phyloP scores from a whole-genome alignment of 352 stramenopile species.

The Phytophthora tentaculata region DNA sequence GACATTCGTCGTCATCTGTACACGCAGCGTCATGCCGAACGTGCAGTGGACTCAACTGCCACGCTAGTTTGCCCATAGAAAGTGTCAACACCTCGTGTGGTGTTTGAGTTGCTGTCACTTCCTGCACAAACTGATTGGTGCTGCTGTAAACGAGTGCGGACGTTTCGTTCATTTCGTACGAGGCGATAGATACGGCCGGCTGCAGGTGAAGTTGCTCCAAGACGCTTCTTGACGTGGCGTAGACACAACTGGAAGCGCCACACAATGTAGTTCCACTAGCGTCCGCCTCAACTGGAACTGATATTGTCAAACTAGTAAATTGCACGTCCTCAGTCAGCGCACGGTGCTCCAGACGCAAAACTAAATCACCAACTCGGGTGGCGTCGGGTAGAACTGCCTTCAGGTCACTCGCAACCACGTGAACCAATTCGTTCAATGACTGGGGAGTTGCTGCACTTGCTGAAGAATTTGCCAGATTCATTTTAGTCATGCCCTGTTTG shows the following conservation, averaged over 20 bases:
- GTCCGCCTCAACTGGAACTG: constrained; percentile 24
- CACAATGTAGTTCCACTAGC: constrained; percentile 20
- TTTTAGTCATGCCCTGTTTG: constrained; percentile 23
- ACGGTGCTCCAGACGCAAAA: constrained; percentile 25
- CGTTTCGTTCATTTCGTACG: constrained; percentile 20
- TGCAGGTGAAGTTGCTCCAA: constrained; percentile 29
- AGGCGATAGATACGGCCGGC: constrained; percentile 27
- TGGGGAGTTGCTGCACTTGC: constrained; percentile 1
- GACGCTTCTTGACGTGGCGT: constrained; percentile 27
- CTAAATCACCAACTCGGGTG: constrained; percentile 20
- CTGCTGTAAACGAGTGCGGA: constrained; percentile 40
- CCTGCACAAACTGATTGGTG: constrained; percentile 23
- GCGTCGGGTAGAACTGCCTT: constrained; percentile 12
- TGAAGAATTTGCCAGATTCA: constrained; percentile 3
- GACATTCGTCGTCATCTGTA: constrained; percentile 31
- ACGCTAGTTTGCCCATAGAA: constrained; percentile 55
- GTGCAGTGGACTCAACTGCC: constrained; percentile 38
- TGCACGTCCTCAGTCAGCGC: constrained; percentile 25
- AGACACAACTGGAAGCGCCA: constrained; percentile 34
- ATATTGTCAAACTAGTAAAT: constrained; percentile 32
- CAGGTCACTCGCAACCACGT: constrained; percentile 23
- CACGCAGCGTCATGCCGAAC: constrained; percentile 33
- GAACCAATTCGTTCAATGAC: constrained; percentile 26
- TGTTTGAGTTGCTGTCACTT: not conserved
- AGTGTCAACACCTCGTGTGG: constrained; percentile 43